phyloP scores from a whole-genome alignment of 495 filamentous ascomycete species.

The Acidiella bohemica region DNA sequence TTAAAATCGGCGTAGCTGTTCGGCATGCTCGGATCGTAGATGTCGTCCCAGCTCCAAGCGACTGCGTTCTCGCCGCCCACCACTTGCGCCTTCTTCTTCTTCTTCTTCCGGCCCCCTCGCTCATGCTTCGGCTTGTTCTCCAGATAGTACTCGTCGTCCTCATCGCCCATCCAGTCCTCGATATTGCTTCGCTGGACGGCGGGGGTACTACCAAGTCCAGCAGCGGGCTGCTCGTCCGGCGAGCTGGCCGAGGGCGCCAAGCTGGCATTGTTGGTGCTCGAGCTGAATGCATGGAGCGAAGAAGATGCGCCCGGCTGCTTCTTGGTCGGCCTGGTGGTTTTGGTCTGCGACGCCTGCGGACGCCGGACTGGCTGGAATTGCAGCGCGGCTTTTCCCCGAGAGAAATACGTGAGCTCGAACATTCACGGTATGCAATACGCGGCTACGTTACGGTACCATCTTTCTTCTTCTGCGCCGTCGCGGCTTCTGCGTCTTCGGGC shows the following conservation, averaged over 20 bases:
- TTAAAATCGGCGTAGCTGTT: conserved; percentile 81
- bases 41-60: conserved; percentile 58
- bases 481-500: conserved; percentile 40
- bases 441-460: conserved; percentile 47
- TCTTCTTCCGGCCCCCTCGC: conserved; percentile 72
- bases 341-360: conserved; percentile 60
- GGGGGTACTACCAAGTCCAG: conserved; percentile 6
- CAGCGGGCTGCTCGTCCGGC: conserved; percentile 14
- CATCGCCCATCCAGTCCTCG: conserved; percentile 80
- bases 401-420: conserved; percentile 32
- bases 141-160: conserved; percentile 52
- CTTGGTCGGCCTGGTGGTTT: conserved; percentile 46
- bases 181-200: conserved; percentile 46
- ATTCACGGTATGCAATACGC: conserved; percentile 34
- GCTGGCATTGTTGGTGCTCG: conserved; percentile 9
- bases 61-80: conserved; percentile 37
- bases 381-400: conserved; percentile 45
- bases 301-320: too few species aligned
- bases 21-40: conserved; percentile 74
- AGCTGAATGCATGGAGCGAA: conserved; percentile 11
- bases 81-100: conserved; percentile 81
- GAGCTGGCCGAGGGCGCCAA: conserved; percentile 9
- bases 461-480: conserved; percentile 61
- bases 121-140: conserved; percentile 42
- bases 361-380: conserved; percentile 78